Percentiles rank a stretch among this genome's conserved stretches.
Conservation (phyloP, 2,329 filamentous ascomycete genomes). For the Taxawa tesnikishii region DNA sequence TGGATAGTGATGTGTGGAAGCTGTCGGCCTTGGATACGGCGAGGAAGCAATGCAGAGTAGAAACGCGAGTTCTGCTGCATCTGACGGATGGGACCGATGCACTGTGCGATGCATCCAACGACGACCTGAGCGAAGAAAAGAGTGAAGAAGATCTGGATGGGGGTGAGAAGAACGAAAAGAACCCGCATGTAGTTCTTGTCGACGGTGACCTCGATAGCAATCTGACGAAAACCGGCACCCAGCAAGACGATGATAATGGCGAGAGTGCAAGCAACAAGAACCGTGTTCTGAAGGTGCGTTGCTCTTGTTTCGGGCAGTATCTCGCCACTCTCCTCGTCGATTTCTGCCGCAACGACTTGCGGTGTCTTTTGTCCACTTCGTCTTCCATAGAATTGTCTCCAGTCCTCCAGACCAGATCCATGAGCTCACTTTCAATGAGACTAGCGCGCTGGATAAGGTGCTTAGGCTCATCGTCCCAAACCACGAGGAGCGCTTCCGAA, state of each 20-base stretch:
- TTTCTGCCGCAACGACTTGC: conserved; percentile 38
- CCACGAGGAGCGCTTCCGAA: conserved; percentile 56
- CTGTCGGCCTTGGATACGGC: conserved; percentile 41
- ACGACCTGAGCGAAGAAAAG: conserved; percentile 73
- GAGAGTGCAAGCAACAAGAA: conserved; percentile 55
- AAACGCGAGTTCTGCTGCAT: conserved; percentile 67
- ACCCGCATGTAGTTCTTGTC: conserved; percentile 52
- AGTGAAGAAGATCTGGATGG: conserved; percentile 68
- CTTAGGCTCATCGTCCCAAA: conserved; percentile 72
- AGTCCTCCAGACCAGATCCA: conserved; percentile 63
- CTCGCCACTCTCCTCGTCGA: conserved; percentile 62
- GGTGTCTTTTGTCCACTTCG: conserved; percentile 42
- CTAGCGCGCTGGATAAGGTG: conserved; percentile 58
- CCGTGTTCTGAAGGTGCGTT: conserved; percentile 57
- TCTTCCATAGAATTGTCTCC: conserved; percentile 41
- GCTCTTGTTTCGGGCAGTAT: conserved; percentile 51
- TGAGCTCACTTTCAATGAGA: conserved; percentile 62
- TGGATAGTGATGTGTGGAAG: conserved; percentile 66
- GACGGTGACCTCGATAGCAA: conserved; percentile 56
- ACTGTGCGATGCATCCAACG: conserved; percentile 61
- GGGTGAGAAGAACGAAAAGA: conserved; percentile 52
- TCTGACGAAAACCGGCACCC: conserved; percentile 56
- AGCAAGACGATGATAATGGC: conserved; percentile 53
- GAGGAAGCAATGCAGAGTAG: conserved; percentile 62
- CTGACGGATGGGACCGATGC: conserved; percentile 63